Base-by-base conservation (phyloP, 2,329 filamentous ascomycete species). In the Coniochaeta ligniaria region DNA sequence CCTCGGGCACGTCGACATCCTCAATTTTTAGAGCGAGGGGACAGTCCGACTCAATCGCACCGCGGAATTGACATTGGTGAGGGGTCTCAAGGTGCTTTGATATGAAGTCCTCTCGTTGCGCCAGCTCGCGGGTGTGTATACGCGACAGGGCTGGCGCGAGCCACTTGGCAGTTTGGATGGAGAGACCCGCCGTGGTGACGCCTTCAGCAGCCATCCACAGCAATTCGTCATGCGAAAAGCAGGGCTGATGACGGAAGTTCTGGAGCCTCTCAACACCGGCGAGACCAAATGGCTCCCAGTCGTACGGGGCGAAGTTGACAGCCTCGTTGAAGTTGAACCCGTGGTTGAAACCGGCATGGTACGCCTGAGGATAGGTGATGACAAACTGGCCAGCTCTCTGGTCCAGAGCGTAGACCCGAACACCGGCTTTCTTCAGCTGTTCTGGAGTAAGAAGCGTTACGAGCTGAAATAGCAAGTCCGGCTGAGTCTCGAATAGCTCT, bases 281-380 rank as follows among this genome's bases (percentile, higher is more conserved):
- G 60, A 94, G 87, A 1, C 95, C 95, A 70, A 87, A 96, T 0
- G 92, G 92, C 69, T 99, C 95, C 95, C 95, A 99, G 68, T 99
- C 95, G 31, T 80, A 82, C 0, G 95, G 95, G 0, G 95, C 95
- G 75, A 99, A 99, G 71, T 99, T 99, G 67, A 99, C 95, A 6
- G 95, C 95, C 73, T 99, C 95, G 67, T 99, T 99, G 75, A 97
- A 96, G 71, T 99, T 99, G 79, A 99, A 99, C 0, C 90, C 95
- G 68, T 99, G 95, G 69, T 99, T 99, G 77, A 99, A 99, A 0
- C 95, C 95, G 6, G 95, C 94, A 72, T 99, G 95, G 68, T 98
- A 99, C 0, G 95, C 95, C 72, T 96, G 91, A 0, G 95, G 95
- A 68, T 97, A 99, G 0, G 95, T 99, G 64, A 99, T 88, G 64